phyloP scores from a whole-genome alignment of 2,329 filamentous ascomycete species.

The Aspergillus sp. region DNA sequence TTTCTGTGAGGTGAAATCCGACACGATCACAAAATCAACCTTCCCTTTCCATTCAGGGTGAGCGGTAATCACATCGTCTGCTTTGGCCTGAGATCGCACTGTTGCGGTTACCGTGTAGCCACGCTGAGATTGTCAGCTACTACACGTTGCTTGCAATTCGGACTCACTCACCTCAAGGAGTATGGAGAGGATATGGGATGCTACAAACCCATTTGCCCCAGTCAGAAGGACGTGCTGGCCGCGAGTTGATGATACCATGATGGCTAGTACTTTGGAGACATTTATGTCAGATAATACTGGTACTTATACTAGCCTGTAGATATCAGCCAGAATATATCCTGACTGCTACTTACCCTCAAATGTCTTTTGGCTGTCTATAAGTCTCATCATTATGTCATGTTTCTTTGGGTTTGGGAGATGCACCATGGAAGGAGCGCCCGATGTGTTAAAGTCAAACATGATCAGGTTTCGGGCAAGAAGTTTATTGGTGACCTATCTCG shows the following conservation, averaged over 20 bases:
- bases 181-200: conserved; percentile 24
- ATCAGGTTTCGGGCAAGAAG: not conserved
- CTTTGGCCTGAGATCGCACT: conserved; percentile 15
- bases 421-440: too few relatives aligned
- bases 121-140: conserved; percentile 4
- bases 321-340: too few relatives aligned
- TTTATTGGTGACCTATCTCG: not conserved
- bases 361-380: too few relatives aligned
- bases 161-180: conserved; percentile 51
- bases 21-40: conserved; percentile 51
- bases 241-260: not conserved
- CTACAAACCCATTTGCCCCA: conserved; percentile 20
- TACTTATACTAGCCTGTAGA: not conserved
- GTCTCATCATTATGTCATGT: too few relatives aligned
- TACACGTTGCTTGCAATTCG: not conserved
- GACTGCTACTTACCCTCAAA: too few relatives aligned
- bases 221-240: conserved; percentile 12
- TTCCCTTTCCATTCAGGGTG: conserved; percentile 45
- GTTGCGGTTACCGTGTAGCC: conserved; percentile 15
- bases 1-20: conserved; percentile 31
- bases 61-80: conserved; percentile 51
- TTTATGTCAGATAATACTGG: not conserved
- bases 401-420: too few relatives aligned
- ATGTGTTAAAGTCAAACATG: too few relatives aligned
- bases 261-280: not conserved